Percentiles rank a stretch among this genome's conserved stretches.
Evolutionary conservation across 1,139 yeast genomes (phyloP).

Genomic region (Lodderomyces pseudojiufengensis): DNA sequence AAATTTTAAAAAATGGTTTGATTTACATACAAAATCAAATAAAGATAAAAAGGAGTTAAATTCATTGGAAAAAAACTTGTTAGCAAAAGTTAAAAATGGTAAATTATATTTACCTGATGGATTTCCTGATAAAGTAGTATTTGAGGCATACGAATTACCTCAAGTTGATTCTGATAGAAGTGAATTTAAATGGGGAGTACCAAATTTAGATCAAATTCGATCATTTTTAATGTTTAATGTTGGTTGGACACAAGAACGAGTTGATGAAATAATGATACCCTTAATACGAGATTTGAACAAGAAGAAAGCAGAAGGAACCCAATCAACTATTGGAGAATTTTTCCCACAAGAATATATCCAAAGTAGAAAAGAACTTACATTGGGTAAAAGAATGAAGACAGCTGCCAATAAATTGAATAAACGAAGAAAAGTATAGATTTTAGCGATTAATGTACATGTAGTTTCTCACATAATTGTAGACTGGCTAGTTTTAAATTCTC

Average conservation of each 20-base stretch:
- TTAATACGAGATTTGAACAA: slow-evolving; percentile 75
- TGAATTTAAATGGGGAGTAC: slow-evolving; percentile 84
- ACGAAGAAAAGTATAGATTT: slow-evolving; percentile 10
- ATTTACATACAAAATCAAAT: slow-evolving; percentile 22
- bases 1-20: slow-evolving; percentile 40
- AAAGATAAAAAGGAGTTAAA: slow-evolving; percentile 18
- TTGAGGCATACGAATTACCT: slow-evolving; percentile 72
- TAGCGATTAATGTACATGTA: no score
- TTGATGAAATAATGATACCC: slow-evolving; percentile 88
- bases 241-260: slow-evolving; percentile 77
- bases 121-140: slow-evolving; percentile 71
- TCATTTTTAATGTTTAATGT: slow-evolving; percentile 64
- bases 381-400: slow-evolving; percentile 57
- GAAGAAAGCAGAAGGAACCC: slow-evolving; percentile 51
- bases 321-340: slow-evolving; percentile 55
- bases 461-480: slow-evolving; percentile 1
- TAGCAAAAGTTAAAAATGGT: slow-evolving; percentile 53
- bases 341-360: slow-evolving; percentile 51
- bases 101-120: slow-evolving; percentile 58
- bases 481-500: neutral
- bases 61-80: slow-evolving; percentile 44
- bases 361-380: slow-evolving; percentile 39
- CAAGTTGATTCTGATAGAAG: slow-evolving; percentile 80
- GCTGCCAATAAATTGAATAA: slow-evolving; percentile 53
- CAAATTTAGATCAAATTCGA: slow-evolving; percentile 77